Percentiles rank a stretch among this genome's conserved stretches.
Evolutionary conservation across 768 basidiomycete species (phyloP).

Genomic region (Hemileccinum rubropunctum): DNA sequence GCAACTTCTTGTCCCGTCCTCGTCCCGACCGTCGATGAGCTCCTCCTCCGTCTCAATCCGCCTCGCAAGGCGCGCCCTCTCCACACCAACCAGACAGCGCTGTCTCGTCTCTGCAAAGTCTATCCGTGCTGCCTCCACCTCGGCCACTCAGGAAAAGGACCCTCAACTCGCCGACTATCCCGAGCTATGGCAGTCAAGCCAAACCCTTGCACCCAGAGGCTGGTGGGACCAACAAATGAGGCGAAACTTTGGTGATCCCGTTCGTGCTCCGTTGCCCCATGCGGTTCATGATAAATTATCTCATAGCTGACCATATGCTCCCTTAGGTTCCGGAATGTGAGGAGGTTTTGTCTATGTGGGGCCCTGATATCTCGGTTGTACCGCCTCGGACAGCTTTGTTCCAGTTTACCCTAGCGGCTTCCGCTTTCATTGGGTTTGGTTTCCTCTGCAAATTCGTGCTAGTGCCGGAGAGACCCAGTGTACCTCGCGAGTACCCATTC

Average conservation of each 20-base stretch:
- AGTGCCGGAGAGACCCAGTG: slow-evolving; percentile 58
- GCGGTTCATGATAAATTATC: neutral
- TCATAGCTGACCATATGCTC: slow-evolving; percentile 14
- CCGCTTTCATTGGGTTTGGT: slow-evolving; percentile 64
- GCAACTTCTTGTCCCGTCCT: slow-evolving; percentile 1
- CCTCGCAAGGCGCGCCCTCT: slow-evolving; percentile 14
- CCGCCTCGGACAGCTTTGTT: slow-evolving; percentile 57
- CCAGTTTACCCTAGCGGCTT: slow-evolving; percentile 60
- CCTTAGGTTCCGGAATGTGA: slow-evolving; percentile 77
- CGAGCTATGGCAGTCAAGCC: slow-evolving; percentile 60
- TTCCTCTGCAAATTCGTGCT: slow-evolving; percentile 53
- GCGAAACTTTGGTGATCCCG: slow-evolving; percentile 79
- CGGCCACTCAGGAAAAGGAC: slow-evolving; percentile 41
- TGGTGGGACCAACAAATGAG: slow-evolving; percentile 79
- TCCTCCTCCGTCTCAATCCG: slow-evolving; percentile 12
- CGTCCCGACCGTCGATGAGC: slow-evolving; percentile 17
- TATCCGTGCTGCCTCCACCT: slow-evolving; percentile 13
- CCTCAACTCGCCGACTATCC: slow-evolving; percentile 76
- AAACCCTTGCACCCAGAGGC: slow-evolving; percentile 58
- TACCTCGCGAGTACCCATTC: slow-evolving; percentile 76
- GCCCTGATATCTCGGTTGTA: slow-evolving; percentile 69
- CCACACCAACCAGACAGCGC: neutral
- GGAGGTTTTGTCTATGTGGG: slow-evolving; percentile 85
- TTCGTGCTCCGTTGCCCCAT: slow-evolving; percentile 34
- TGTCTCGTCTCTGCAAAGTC: neutral